These are phyloP conservation scores for Austropuccinia psidii DNA, from an alignment of 1,284 basidiomycete genomes.

Conservation along the genomic window DNA sequence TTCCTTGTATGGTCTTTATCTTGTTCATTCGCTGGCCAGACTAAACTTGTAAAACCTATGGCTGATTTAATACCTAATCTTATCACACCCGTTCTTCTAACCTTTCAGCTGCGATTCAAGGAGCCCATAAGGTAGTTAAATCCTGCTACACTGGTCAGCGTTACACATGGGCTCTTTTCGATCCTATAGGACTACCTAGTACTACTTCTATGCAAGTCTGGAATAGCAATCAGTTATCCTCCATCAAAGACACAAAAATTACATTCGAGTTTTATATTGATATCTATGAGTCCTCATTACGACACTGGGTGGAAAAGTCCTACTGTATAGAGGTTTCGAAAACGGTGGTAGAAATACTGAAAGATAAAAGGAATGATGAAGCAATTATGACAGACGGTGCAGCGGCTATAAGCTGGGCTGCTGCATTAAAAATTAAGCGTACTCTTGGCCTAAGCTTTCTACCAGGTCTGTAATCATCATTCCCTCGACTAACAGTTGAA, in stretches of 20 bases:
- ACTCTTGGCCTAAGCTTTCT: not conserved
- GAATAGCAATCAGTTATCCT: not conserved
- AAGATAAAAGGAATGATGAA: not conserved
- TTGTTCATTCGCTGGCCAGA: not conserved
- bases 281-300: not conserved
- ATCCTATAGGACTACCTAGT: not conserved
- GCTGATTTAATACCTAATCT: not conserved
- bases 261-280: not conserved
- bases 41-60: not conserved
- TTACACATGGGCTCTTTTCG: constrained; percentile 6
- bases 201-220: not conserved
- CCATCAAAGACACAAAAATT: not conserved
- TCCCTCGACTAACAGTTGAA: too few species aligned
- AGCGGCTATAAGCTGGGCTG: constrained; percentile 22
- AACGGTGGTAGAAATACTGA: not conserved
- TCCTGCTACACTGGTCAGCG: not conserved
- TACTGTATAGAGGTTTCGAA: not conserved
- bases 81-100: not conserved
- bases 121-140: not conserved
- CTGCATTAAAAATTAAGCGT: constrained; percentile 12
- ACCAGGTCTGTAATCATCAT: not conserved
- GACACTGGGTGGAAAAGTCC: not conserved
- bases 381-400: constrained; percentile 34
- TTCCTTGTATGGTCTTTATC: not conserved
- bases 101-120: constrained; percentile 13